Evolutionary conservation across 768 basidiomycete species (phyloP).

Genomic region (Mycena venus): DNA sequence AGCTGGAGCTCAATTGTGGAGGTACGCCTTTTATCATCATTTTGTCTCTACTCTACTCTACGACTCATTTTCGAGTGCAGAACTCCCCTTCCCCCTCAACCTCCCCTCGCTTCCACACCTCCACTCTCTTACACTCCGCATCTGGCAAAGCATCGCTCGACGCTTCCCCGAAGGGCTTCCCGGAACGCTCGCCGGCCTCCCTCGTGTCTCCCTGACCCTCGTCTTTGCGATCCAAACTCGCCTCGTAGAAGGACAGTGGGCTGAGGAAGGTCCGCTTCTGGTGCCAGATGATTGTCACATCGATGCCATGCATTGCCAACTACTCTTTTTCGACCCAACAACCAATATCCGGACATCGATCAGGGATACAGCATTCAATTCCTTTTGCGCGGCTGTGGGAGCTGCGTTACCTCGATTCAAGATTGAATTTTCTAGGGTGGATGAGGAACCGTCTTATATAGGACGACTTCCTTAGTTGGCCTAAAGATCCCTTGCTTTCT

Average conservation of each 20-base stretch:
- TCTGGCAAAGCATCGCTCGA: background rate
- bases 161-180: conserved; percentile 11
- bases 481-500: background rate
- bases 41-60: background rate
- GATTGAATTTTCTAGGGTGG: background rate
- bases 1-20: conserved; percentile 20
- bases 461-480: background rate
- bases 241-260: conserved; percentile 6
- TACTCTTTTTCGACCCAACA: background rate
- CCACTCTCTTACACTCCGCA: background rate
- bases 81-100: background rate
- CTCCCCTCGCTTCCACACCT: conserved; percentile 22
- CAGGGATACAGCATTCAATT: background rate
- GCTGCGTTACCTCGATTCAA: background rate
- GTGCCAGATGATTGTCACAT: background rate
- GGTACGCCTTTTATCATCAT: background rate
- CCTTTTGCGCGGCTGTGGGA: background rate
- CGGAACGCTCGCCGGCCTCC: conserved; percentile 12
- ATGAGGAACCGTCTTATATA: background rate
- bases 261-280: background rate
- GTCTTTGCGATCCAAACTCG: conserved; percentile 4
- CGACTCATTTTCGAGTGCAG: background rate
- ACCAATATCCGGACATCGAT: background rate
- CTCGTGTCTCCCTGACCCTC: conserved; percentile 2
- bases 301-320: background rate